Conservation (phyloP, 2,329 filamentous ascomycete genomes). For the Tolypocladium inflatum region DNA sequence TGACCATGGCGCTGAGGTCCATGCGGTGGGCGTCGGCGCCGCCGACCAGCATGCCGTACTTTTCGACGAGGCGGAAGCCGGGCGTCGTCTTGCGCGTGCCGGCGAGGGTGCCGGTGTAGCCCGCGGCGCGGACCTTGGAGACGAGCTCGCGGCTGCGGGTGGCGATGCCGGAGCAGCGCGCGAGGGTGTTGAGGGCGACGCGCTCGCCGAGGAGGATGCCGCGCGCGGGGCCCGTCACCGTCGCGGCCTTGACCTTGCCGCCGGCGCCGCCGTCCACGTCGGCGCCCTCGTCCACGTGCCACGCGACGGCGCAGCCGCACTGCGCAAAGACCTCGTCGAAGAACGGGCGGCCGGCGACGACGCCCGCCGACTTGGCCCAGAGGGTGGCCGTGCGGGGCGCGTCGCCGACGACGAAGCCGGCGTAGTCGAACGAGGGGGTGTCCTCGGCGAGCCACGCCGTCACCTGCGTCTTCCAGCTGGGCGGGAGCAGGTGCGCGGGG, state of each 20-base stretch:
- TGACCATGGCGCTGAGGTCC: conserved; percentile 89
- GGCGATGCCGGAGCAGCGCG: conserved; percentile 85
- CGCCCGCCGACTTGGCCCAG: conserved; percentile 62
- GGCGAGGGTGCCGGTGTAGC: conserved; percentile 77
- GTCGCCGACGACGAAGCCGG: conserved; percentile 88
- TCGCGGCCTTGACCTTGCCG: conserved; percentile 57
- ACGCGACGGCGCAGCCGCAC: conserved; percentile 83
- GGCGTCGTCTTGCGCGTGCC: conserved; percentile 96
- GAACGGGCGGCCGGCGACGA: conserved; percentile 88
- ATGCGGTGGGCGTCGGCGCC: conserved; percentile 88
- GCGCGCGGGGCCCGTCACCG: conserved; percentile 74
- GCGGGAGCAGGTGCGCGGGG: conserved; percentile 65
- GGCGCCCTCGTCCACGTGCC: conserved; percentile 72
- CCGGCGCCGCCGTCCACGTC: conserved; percentile 50
- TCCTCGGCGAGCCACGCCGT: conserved; percentile 89
- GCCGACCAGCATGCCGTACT: conserved; percentile 94
- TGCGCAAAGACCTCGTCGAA: conserved; percentile 90
- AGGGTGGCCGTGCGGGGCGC: conserved; percentile 53
- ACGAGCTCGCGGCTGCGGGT: conserved; percentile 53
- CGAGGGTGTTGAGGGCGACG: conserved; percentile 83
- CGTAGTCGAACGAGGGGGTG: conserved; percentile 93
- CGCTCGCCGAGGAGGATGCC: conserved; percentile 81
- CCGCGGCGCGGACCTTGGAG: conserved; percentile 47
- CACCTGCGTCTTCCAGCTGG: conserved; percentile 73
- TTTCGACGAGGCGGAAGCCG: conserved; percentile 90